Percentiles rank a stretch among this genome's conserved stretches.
Conservation (phyloP, 495 filamentous ascomycete species). For the Neurospora sp. region DNA sequence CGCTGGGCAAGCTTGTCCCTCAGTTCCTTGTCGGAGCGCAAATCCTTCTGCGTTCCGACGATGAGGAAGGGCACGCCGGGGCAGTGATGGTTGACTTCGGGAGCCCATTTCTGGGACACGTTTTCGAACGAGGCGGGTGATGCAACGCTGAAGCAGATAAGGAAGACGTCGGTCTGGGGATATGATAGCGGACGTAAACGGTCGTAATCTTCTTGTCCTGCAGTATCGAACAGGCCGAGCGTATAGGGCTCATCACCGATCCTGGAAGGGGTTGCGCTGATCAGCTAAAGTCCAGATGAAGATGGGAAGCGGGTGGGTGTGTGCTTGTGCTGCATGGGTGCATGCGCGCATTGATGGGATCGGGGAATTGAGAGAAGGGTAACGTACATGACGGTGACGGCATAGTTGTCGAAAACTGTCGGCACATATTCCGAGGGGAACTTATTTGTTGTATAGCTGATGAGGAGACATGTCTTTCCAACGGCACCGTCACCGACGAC, state of each 20-base stretch:
- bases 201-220: conserved; percentile 98
- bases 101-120: conserved; percentile 98
- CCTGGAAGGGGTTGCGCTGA: conserved; percentile 39
- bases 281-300: not conserved
- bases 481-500: conserved; percentile 99
- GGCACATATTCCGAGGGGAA: conserved; percentile 99
- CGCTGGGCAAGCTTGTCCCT: conserved; percentile 64
- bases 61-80: conserved; percentile 96
- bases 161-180: conserved; percentile 96
- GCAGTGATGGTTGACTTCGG: conserved; percentile 96
- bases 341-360: not conserved
- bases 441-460: conserved; percentile 99
- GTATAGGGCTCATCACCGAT: conserved; percentile 99
- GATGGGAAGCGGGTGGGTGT: not conserved
- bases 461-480: conserved; percentile 96
- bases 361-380: not conserved
- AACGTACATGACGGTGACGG: conserved; percentile 96
- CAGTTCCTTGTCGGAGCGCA: conserved; percentile 81
- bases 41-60: conserved; percentile 94
- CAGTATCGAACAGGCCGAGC: conserved; percentile 94
- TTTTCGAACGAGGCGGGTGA: conserved; percentile 99
- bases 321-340: not conserved
- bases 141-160: conserved; percentile 97
- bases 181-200: conserved; percentile 93
- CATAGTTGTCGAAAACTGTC: conserved; percentile 99